These are phyloP conservation scores for Moesziomyces parantarcticus DNA, from an alignment of 1,284 basidiomycete species.

Conservation along the genomic window DNA sequence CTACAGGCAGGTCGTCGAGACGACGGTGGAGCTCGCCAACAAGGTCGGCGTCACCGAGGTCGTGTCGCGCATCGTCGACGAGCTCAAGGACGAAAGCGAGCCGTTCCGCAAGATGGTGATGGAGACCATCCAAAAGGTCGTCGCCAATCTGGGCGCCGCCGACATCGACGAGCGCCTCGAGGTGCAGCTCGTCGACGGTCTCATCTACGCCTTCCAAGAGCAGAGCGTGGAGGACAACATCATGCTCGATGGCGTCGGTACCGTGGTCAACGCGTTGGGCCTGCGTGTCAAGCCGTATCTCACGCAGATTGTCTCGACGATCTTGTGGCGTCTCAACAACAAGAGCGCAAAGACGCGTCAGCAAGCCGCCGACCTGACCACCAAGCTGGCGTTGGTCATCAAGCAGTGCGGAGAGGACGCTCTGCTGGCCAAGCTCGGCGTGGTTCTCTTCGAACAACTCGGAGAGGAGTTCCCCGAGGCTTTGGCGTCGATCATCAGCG, in stretches of 20 bases:
- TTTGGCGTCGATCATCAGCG: slow-evolving; percentile 94
- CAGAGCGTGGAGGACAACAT: slow-evolving; percentile 98
- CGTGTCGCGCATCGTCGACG: slow-evolving; percentile 92
- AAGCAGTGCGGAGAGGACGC: slow-evolving; percentile 98
- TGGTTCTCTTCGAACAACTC: slow-evolving; percentile 97
- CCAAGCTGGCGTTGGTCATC: slow-evolving; percentile 93
- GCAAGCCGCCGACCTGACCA: slow-evolving; percentile 96
- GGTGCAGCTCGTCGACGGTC: slow-evolving; percentile 92
- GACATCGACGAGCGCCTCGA: slow-evolving; percentile 97
- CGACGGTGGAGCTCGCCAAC: slow-evolving; percentile 95
- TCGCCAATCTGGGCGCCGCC: slow-evolving; percentile 89
- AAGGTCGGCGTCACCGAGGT: slow-evolving; percentile 97
- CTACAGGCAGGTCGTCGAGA: slow-evolving; percentile 97
- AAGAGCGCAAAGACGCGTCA: slow-evolving; percentile 99
- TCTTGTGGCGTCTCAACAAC: slow-evolving; percentile 98
- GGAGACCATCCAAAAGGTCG: slow-evolving; percentile 98
- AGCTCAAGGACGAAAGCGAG: slow-evolving; percentile 84
- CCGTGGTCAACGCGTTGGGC: slow-evolving; percentile 93
- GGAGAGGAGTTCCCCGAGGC: slow-evolving; percentile 99
- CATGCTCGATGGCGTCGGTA: slow-evolving; percentile 98
- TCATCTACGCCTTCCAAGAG: slow-evolving; percentile 99
- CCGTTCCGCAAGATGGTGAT: slow-evolving; percentile 99
- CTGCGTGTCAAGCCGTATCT: slow-evolving; percentile 99
- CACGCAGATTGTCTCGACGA: slow-evolving; percentile 98
- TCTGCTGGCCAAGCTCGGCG: slow-evolving; percentile 91